phyloP scores from a whole-genome alignment of 1,284 basidiomycete species.

The Phellinidium pouzarii region DNA sequence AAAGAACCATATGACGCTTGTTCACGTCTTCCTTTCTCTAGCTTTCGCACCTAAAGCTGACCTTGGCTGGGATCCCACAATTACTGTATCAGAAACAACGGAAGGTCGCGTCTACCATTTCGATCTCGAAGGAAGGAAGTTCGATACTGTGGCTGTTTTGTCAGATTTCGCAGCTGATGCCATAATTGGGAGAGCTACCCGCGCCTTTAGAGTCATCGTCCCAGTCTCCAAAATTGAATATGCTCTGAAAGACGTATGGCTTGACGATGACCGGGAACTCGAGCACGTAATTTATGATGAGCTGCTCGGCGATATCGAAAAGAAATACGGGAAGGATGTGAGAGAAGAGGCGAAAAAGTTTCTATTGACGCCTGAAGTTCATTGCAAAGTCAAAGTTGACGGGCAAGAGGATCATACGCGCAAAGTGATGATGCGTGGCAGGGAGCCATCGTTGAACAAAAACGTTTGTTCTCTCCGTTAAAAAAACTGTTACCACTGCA shows the following conservation, averaged over 20 bases:
- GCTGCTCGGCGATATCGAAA: not conserved
- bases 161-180: slow-evolving; percentile 1
- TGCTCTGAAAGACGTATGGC: not conserved
- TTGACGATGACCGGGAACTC: not conserved
- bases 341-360: not conserved
- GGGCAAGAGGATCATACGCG: slow-evolving; percentile 7
- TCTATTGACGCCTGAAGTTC: not conserved
- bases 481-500: not conserved
- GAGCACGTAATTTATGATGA: slow-evolving; percentile 1
- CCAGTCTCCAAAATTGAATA: not conserved
- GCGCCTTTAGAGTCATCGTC: not conserved
- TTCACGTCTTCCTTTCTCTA: slow-evolving; percentile 4
- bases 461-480: not conserved
- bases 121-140: not conserved
- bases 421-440: not conserved
- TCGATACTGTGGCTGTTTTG: not conserved
- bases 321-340: not conserved
- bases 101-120: not conserved
- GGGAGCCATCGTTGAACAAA: not conserved
- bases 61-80: slow-evolving; percentile 8
- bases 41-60: slow-evolving; percentile 4
- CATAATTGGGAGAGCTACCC: not conserved
- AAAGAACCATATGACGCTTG: not conserved
- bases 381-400: not conserved
- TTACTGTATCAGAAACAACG: not conserved